Evolutionary conservation across 495 filamentous ascomycete genomes (phyloP), one percentile per base, ranked within the genome.

Genomic region (Penicillium waksmanii): DNA sequence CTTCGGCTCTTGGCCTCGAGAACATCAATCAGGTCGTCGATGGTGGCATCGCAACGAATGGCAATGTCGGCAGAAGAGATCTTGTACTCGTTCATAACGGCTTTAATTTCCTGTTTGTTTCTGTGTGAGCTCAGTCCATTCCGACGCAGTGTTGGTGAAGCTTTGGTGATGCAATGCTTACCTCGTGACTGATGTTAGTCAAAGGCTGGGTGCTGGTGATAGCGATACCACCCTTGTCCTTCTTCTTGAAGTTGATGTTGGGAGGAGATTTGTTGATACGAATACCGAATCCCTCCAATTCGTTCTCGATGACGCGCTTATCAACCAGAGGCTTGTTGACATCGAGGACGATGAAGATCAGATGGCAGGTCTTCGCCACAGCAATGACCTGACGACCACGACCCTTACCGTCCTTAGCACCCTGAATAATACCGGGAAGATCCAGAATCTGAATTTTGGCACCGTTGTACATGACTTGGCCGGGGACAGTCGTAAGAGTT

Each of bases 361-460:
- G 79, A 81, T 98, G 90, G 79, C 95, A 98, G 38, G 94, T 98
- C 82, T 98, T 98, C 51, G 96, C 93, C 52, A 98, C 95, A 17
- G 95, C 94, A 82, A 98, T 98, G 64, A 98, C 95, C 76, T 98
- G 95, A 64, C 96, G 88, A 82, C 95, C 95, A 82, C 95, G 89
- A 81, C 95, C 95, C 74, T 97, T 96, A 55, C 95, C 95, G 74
- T 98, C 95, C 75, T 98, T 98, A 56, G 95, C 95, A 68, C 95
- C 95, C 76, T 98, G 89, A 63, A 98, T 98, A 69, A 98, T 98
- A 85, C 95, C 95, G 9, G 95, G 95, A 65, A 98, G 83, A 86
- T 98, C 95, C 44, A 98, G 88, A 84, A 98, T 98, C 76, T 98
- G 95, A 66, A 98, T 91, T 68, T 96, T 96, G 35, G 95, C 95